Evolutionary conservation across 306 rosid species (phyloP).

Genomic region (Ziziphus jujuba): DNA sequence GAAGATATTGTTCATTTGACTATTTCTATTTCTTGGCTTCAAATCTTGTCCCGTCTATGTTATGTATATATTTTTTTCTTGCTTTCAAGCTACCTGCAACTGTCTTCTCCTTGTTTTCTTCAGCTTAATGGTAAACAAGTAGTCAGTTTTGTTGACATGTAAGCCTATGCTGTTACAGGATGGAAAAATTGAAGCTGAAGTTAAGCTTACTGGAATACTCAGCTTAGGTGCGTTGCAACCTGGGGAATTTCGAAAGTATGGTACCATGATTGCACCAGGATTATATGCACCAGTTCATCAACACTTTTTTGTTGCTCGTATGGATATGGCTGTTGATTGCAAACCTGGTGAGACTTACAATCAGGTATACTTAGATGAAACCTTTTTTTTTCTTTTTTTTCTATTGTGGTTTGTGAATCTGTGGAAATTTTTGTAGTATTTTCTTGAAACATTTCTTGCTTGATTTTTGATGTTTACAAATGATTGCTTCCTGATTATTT

Average conservation of each 20-base stretch:
- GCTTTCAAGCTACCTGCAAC: not conserved
- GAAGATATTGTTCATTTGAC: not conserved
- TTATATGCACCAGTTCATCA: constrained; percentile 86
- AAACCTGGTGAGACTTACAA: constrained; percentile 88
- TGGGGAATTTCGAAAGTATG: constrained; percentile 83
- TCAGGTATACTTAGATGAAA: constrained; percentile 51
- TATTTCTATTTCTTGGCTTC: not conserved
- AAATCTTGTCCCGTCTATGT: not conserved
- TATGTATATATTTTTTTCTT: not conserved
- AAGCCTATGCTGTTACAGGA: constrained; percentile 51
- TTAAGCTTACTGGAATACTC: constrained; percentile 78
- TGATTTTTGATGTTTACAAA: too few species aligned
- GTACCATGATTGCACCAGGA: constrained; percentile 87
- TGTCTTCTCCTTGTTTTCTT: not conserved
- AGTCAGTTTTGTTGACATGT: constrained; percentile 22
- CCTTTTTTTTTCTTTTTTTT: too few species aligned
- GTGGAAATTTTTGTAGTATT: not conserved
- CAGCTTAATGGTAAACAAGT: not conserved
- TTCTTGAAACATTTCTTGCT: too few species aligned
- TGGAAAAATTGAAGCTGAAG: constrained; percentile 92
- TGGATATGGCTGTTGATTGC: constrained; percentile 98
- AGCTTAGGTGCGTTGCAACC: constrained; percentile 90
- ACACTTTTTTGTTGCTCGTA: constrained; percentile 87
- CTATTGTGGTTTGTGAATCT: not conserved
- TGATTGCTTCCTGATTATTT: too few species aligned